These are phyloP conservation scores for Pascua sp. DNA, from an alignment of 1,284 basidiomycete species.

Conservation along the genomic window DNA sequence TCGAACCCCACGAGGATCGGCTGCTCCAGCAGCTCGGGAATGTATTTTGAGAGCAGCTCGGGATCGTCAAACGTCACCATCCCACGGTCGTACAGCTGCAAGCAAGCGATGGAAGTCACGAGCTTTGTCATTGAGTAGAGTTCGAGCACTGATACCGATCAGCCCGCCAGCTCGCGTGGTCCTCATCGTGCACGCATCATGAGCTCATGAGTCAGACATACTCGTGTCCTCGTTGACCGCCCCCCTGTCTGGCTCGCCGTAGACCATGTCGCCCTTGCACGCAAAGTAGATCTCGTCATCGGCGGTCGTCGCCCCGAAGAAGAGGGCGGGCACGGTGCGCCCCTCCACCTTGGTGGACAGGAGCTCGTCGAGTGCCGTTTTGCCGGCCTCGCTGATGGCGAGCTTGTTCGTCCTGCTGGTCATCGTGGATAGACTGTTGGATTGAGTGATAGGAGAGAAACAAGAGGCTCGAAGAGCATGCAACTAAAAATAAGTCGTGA, in stretches of 20 bases:
- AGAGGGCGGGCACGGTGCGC: slow-evolving; percentile 27
- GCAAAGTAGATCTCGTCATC: slow-evolving; percentile 30
- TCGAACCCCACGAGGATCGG: slow-evolving; percentile 33
- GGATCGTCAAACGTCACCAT: slow-evolving; percentile 27
- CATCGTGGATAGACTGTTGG: too few relatives aligned
- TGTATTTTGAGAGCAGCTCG: slow-evolving; percentile 20
- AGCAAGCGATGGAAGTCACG: slow-evolving; percentile 29
- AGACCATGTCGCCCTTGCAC: slow-evolving; percentile 26
- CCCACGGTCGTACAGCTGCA: slow-evolving; percentile 35
- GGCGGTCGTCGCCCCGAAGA: slow-evolving; percentile 29
- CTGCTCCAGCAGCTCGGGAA: slow-evolving; percentile 29
- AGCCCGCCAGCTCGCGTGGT: background rate
- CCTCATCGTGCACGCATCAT: background rate
- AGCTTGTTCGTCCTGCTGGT: background rate
- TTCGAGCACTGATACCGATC: slow-evolving; percentile 23
- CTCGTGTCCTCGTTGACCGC: slow-evolving; percentile 33
- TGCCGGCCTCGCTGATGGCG: slow-evolving; percentile 6
- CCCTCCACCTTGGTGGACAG: slow-evolving; percentile 19
- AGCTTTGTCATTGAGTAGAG: slow-evolving; percentile 39
- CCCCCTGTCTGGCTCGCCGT: slow-evolving; percentile 25
- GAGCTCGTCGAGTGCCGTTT: slow-evolving; percentile 20
- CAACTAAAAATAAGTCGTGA: too few relatives aligned
- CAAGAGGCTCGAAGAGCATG: too few relatives aligned
- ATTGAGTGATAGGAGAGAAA: too few relatives aligned
- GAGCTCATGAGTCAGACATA: slow-evolving; percentile 2